phyloP scores from a whole-genome alignment of 179 eudicot genomes.

The Heliamphora pulchella region DNA sequence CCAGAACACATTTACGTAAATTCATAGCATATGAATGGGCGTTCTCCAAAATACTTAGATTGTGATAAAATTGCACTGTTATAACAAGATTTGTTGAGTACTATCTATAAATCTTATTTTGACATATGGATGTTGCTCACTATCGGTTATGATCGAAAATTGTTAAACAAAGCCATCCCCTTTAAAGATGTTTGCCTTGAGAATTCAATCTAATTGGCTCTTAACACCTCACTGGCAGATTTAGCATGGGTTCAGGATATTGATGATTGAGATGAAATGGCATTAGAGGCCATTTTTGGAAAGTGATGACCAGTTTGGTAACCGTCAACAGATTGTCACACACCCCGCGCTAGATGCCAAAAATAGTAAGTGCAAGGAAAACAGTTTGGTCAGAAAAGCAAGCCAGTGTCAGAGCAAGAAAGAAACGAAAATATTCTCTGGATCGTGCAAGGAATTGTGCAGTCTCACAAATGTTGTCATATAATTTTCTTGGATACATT shows the following conservation, averaged over 20 bases:
- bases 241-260: constrained; percentile 62
- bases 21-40: no score
- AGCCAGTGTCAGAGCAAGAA: not conserved
- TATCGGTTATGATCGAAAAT: not conserved
- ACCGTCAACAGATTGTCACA: not conserved
- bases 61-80: not conserved
- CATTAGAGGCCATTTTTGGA: not conserved
- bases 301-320: constrained; percentile 9
- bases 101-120: not conserved
- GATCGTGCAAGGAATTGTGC: constrained; percentile 2
- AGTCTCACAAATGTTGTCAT: constrained; percentile 7
- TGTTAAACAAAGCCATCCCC: not conserved
- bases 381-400: not conserved
- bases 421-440: not conserved
- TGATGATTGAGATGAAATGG: constrained; percentile 41
- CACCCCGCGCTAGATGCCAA: not conserved
- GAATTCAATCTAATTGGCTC: not conserved
- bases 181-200: not conserved
- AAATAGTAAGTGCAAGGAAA: not conserved
- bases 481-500: constrained; percentile 14
- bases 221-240: constrained; percentile 38
- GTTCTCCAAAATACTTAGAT: not conserved
- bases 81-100: not conserved
- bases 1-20: no score
- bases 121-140: not conserved